These are phyloP conservation scores for Abelmoschus esculentus DNA, from an alignment of 345 rosid genomes.

Conservation along the genomic window DNA sequence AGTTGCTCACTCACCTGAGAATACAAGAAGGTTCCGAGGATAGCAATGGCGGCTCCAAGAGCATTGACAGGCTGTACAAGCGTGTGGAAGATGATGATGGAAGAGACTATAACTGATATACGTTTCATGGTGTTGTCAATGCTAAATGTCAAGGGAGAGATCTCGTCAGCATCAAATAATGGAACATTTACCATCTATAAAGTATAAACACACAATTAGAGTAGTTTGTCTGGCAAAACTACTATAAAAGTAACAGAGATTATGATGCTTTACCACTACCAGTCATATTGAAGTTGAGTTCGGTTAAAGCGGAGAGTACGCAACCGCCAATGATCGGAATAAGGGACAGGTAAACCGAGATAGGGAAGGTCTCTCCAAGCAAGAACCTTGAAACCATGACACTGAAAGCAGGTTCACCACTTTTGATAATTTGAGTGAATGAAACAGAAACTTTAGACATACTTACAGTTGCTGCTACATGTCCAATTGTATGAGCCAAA, in stretches of 20 bases:
- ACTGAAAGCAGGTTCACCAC: constrained; percentile 98
- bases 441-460: constrained; percentile 99
- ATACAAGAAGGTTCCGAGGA: constrained; percentile 93
- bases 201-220: too few relatives aligned
- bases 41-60: constrained; percentile 91
- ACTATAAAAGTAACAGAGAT: too few relatives aligned
- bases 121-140: constrained; percentile 97
- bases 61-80: constrained; percentile 89
- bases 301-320: constrained; percentile 87
- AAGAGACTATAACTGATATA: constrained; percentile 89
- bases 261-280: constrained; percentile 61
- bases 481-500: constrained; percentile 99
- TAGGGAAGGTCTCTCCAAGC: constrained; percentile 84
- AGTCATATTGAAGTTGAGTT: constrained; percentile 94
- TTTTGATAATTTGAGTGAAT: constrained; percentile 95
- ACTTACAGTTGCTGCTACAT: constrained; percentile 98
- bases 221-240: too few relatives aligned
- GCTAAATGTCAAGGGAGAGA: constrained; percentile 94
- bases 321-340: constrained; percentile 97
- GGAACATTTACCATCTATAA: too few relatives aligned
- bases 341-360: constrained; percentile 73
- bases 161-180: constrained; percentile 28
- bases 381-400: constrained; percentile 81
- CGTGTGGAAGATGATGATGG: constrained; percentile 96
- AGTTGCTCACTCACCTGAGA: constrained; percentile 61